Evolutionary conservation across 768 basidiomycete genomes (phyloP), one percentile per base, ranked within the genome.

Genomic region (Gymnopilus dilepis): DNA sequence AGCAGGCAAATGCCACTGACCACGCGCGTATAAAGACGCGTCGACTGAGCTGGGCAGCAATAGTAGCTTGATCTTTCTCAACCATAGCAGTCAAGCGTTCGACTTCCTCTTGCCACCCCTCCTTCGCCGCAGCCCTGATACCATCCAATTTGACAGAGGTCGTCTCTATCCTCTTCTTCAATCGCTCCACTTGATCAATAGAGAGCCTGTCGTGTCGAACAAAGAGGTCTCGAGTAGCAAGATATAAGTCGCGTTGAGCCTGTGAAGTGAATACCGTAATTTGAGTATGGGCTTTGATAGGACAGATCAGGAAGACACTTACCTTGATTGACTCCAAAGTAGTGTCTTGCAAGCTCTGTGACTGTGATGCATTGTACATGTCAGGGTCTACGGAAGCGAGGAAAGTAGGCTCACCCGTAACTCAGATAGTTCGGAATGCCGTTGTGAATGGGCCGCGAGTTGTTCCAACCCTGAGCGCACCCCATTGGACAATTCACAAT

Each of bases 181-280:
- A 78, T 34, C 90, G 84, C 60, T 97, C 95, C 2, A 95, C 93
- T 64, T 91, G 88, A 70, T 98, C 97, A 38, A 87, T 82, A 0
- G 94, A 93, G 42, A 96, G 82, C n/a, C 93, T 87, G 64, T 96
- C 94, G 65, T 94, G 90, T 21, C 95, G 87, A 56, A 89, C 80
- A 71, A 96, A 91, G 6, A 97, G 81, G 68, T 97, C 95, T 37
- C 92, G 86, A 70, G 90, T 90, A 6, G 94, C 89, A 52, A 95
- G 79, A 71, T 95, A 96, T 7, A 98, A 80, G 72, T 96, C 93
- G 28, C 93, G 86, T 75, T 97, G 70, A 51, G 59, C 54, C 64
- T 65, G 60, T 8, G 19, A 54, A 61, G 24, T 26, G 37, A 6
- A 22, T 15, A 26, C n/a, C 11, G 24, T 21, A 4, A 40, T 24